These are phyloP conservation scores for Vitis amurensis DNA, from an alignment of 164 flowering plant species.

Conservation along the genomic window DNA sequence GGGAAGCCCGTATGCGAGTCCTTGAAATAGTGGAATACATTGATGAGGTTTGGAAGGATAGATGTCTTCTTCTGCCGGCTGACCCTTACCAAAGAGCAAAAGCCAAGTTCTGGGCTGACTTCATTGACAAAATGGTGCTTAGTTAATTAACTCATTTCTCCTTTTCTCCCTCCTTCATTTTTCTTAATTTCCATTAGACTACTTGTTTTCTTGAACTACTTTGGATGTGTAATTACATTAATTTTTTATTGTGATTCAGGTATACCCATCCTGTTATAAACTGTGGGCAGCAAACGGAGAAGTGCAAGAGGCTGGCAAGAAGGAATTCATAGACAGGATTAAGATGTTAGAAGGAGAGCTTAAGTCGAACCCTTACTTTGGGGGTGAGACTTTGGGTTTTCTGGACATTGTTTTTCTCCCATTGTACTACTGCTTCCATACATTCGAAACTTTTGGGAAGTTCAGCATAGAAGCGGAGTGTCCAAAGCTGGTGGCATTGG, in stretches of 20 bases:
- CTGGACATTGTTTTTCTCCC: conserved; percentile 11
- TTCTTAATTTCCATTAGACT: no score
- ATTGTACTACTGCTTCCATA: conserved; percentile 13
- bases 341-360: conserved; percentile 20
- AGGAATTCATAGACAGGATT: conserved; percentile 11
- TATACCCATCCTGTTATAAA: conserved; percentile 5
- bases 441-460: conserved; percentile 11
- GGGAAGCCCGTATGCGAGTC: no score
- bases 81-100: no score
- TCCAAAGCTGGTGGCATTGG: conserved; percentile 13
- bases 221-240: no score
- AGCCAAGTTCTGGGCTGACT: no score
- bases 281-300: conserved; percentile 17
- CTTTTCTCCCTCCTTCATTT: no score
- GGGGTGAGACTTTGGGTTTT: conserved; percentile 13
- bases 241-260: conserved; percentile 5
- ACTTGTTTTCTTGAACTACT: no score
- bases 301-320: conserved; percentile 21
- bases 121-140: no score
- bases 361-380: conserved; percentile 13
- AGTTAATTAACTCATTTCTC: no score
- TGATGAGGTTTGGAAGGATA: no score
- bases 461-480: conserved; percentile 21
- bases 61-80: no score
- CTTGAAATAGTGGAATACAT: no score